A percentile compares a stretch with the other conserved stretches of the same genome.
Evolutionary conservation across 176 grass and related monocot species (phyloP).

Genomic region (Triticum monococcum): DNA sequence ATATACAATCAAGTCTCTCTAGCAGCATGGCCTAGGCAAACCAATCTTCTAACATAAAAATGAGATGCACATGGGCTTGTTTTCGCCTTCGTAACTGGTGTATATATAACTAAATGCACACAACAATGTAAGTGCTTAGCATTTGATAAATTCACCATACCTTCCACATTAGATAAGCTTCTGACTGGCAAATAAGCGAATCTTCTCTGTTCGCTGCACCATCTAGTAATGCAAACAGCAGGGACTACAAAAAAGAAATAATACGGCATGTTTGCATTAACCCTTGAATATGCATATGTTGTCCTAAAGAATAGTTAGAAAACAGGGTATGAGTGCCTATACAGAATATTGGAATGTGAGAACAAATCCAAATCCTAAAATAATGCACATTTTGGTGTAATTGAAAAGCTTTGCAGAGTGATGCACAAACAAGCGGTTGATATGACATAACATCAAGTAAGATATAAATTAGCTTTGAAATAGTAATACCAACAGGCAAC

Average conservation of each 20-base stretch:
- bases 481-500: neutral
- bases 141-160: constrained; percentile 31
- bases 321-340: neutral
- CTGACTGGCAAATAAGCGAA: constrained; percentile 33
- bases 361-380: neutral
- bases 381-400: neutral
- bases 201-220: constrained; percentile 12
- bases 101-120: constrained; percentile 5
- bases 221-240: constrained; percentile 55
- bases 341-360: neutral
- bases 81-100: neutral
- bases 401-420: too few relatives aligned
- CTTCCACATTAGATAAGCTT: constrained; percentile 45
- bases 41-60: constrained; percentile 9
- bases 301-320: neutral
- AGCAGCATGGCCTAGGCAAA: constrained; percentile 16
- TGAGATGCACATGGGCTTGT: neutral
- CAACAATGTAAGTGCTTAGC: neutral
- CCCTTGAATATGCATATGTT: neutral
- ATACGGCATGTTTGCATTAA: neutral
- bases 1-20: constrained; percentile 18
- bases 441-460: neutral
- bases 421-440: too few relatives aligned
- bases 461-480: neutral
- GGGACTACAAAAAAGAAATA: constrained; percentile 46